Evolutionary conservation across 2,329 filamentous ascomycete genomes (phyloP), one percentile per base, ranked within the genome.

Genomic region (Aspergillus quadrilineatus): DNA sequence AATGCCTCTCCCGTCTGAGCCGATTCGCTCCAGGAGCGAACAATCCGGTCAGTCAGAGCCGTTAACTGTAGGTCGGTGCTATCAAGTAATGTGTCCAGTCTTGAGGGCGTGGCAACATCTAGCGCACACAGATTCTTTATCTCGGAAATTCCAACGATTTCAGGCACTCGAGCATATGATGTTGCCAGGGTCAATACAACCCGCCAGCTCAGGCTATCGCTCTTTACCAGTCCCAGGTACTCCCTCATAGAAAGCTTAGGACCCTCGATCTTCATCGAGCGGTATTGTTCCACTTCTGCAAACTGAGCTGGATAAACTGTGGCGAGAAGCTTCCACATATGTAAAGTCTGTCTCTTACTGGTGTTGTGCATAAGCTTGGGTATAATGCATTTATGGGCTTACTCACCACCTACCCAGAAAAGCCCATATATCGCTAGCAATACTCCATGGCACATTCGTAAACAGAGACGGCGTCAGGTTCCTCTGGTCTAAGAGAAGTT

Each of bases 301-400:
- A 79, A 77, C 36, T 75, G 60, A 7, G 50, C 39, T 7, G 73
- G 70, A 61, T 78, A 78, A 15, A 60, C 65, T 4, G 63, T 69
- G 14, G 70, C 69, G 50, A 77, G 68, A n/a, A 77, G 63, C 41
- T 74, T 77, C 77, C 77, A 79, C 62, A 75, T 72, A 51, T 76
- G 66, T 29, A 77, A 61, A 22, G 73, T 79, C 57, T 69, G 64
- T 39, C 69, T 73, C 14, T 64, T 60, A 57, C 73, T 76, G 47
- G 30, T 30, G 32, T 30, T 50, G 14, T n/a, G 26, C 15, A 30
- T 52, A 42, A 52, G 42, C 41, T 10, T 7, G 10, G 37, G 41
- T 28, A 45, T n/a, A n/a, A 17, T 17, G 5, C n/a, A n/a, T 29
- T 10, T 17, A 28, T 14, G 10, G 14, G 15, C 7, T n/a, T 29